Evolutionary conservation across 768 basidiomycete species (phyloP).

Genomic region (Russula virescens): DNA sequence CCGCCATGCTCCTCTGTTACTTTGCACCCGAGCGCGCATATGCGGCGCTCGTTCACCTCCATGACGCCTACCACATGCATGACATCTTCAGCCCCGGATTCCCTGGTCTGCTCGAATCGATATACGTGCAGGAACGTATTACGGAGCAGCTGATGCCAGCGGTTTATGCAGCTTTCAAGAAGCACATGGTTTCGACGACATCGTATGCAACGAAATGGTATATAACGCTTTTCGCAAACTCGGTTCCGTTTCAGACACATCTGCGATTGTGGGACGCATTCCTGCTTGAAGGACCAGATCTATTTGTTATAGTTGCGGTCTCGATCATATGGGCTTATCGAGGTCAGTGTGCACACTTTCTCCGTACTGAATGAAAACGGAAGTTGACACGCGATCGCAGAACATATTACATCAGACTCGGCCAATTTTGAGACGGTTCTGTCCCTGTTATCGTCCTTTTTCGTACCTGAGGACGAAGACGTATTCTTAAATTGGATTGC

Average conservation of each 20-base stretch:
- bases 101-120: constrained; percentile 91
- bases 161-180: constrained; percentile 80
- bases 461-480: constrained; percentile 89
- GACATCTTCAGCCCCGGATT: constrained; percentile 89
- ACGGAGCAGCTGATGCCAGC: constrained; percentile 85
- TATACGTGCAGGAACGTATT: constrained; percentile 90
- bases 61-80: constrained; percentile 85
- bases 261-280: constrained; percentile 93
- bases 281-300: constrained; percentile 82
- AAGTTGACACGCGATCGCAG: constrained; percentile 35
- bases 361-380: neutral
- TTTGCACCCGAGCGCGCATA: constrained; percentile 88
- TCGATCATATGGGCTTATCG: constrained; percentile 89
- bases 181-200: constrained; percentile 86
- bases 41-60: constrained; percentile 77
- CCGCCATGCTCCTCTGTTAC: constrained; percentile 90
- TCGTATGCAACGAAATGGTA: constrained; percentile 99
- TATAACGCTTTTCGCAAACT: constrained; percentile 94
- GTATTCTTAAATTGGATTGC: constrained; percentile 76
- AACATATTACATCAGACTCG: constrained; percentile 71
- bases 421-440: constrained; percentile 90
- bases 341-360: constrained; percentile 44
- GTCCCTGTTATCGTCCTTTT: constrained; percentile 88
- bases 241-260: constrained; percentile 93
- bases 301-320: constrained; percentile 78